Base-by-base conservation (phyloP, 768 basidiomycete genomes). In the Xanthoconium purpureum region DNA sequence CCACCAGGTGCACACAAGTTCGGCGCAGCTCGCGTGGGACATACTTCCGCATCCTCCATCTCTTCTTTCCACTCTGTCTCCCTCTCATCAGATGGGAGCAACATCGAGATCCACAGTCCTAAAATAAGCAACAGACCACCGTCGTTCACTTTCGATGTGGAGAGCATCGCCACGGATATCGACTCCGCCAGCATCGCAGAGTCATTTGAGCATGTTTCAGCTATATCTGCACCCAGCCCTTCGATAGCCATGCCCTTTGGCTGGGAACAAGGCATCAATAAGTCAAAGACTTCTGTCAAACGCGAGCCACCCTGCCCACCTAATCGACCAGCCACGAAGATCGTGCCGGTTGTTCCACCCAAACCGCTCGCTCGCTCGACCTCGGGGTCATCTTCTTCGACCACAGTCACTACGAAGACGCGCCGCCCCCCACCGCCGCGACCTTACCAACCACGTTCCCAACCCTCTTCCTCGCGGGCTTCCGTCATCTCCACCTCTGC, bases 41-140 rank as follows among this genome's bases (percentile, higher is more conserved):
- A 91, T 66, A 79, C 75, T 6, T 79, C 82, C 6, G 80, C 79
- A 3, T 88, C 88, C 2, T 91, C 89, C 47, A 80, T 89, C 38
- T 91, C 89, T 3, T 91, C 89, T 30, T 90, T 92, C 58, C 88
- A 90, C 63, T 90, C 89, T 3, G 87, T 91, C 28, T 91, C 89
- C 2, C 78, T 91, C 17, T 91, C 89, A 2, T 87, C 86, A 8
- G 85, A 86, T 58, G 68, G 75, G 73, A 73, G 69, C 38, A 70
- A 62, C 5, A 55, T 64, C 35, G 71, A 71, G 38, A 47, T 30
- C 0, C 59, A 49, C 14, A 58, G 50, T 49, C 46, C 58, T 0
- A 52, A 50, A 39, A 51, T 37, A 29, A 50, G 45, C 13, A 63
- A 76, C 44, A 73, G 77, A 53, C 75, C 77, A 32, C 71, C 78